Conservation (phyloP, 345 rosid species). For the Sonneratia alba region DNA sequence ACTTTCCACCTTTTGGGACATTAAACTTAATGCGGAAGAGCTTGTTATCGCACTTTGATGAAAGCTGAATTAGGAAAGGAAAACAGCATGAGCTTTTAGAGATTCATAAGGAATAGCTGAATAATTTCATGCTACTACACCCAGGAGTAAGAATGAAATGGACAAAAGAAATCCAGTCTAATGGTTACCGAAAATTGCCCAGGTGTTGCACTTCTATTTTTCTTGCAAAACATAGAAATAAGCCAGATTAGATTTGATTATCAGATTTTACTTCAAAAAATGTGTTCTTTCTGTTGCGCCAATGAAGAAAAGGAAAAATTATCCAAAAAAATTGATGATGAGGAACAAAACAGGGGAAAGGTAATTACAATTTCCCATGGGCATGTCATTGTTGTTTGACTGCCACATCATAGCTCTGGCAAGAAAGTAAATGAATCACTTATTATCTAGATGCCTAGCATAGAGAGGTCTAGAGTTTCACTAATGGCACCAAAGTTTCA, state of each 20-base stretch:
- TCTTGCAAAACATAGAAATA: too few species aligned
- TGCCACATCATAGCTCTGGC: neutral
- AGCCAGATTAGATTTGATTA: too few species aligned
- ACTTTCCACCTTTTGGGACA: slow-evolving; percentile 38
- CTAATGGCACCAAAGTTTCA: neutral
- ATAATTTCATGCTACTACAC: neutral
- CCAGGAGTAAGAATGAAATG: neutral
- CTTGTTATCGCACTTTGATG: slow-evolving; percentile 71
- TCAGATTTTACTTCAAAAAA: neutral
- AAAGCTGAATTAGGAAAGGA: slow-evolving; percentile 43
- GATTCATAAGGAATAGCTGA: neutral
- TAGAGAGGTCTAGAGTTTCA: neutral
- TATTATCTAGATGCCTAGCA: too few species aligned
- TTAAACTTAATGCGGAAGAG: slow-evolving; percentile 57
- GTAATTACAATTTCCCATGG: neutral
- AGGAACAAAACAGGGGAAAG: neutral
- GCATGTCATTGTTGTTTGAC: neutral
- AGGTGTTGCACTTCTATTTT: too few species aligned
- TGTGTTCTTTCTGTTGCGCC: neutral
- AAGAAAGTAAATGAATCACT: neutral
- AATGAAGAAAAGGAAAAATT: neutral
- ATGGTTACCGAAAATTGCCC: neutral
- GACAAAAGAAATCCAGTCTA: neutral
- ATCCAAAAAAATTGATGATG: too few species aligned
- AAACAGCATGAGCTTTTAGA: neutral